Percentiles rank a stretch among this genome's conserved stretches.
These are phyloP conservation scores for Lepiota brunneoincarnata DNA, from an alignment of 768 basidiomycete genomes.

Conservation along the genomic window DNA sequence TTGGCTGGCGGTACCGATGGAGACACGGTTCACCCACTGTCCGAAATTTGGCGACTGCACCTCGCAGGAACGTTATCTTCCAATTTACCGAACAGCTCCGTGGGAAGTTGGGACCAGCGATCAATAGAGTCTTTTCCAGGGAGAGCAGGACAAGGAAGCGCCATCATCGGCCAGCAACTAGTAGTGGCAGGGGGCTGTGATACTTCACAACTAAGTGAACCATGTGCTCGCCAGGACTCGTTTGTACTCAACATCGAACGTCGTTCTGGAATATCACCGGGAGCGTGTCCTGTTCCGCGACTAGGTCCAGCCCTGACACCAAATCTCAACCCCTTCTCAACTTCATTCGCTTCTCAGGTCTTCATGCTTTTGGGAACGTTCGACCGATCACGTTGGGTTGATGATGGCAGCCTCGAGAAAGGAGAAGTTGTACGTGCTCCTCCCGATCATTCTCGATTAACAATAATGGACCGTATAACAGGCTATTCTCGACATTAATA, in stretches of 20 bases:
- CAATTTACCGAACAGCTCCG: slow-evolving; percentile 50
- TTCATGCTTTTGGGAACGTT: slow-evolving; percentile 71
- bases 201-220: slow-evolving; percentile 33
- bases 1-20: slow-evolving; percentile 69
- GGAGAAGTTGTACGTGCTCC: slow-evolving; percentile 67
- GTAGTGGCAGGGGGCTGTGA: slow-evolving; percentile 65
- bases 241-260: slow-evolving; percentile 51
- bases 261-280: slow-evolving; percentile 34
- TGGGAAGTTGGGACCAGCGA: slow-evolving; percentile 60
- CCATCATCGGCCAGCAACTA: slow-evolving; percentile 51
- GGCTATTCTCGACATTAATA: slow-evolving; percentile 60
- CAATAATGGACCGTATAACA: slow-evolving; percentile 21
- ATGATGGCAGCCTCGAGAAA: slow-evolving; percentile 51
- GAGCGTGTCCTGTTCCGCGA: slow-evolving; percentile 64
- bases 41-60: slow-evolving; percentile 70
- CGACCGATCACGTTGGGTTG: slow-evolving; percentile 64
- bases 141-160: slow-evolving; percentile 51
- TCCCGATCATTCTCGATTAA: slow-evolving; percentile 2
- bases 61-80: slow-evolving; percentile 71
- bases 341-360: slow-evolving; percentile 59
- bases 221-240: slow-evolving; percentile 59
- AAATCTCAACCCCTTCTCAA: slow-evolving; percentile 55
- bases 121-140: slow-evolving; percentile 37
- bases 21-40: slow-evolving; percentile 40
- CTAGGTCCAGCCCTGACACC: slow-evolving; percentile 56